Percentiles rank a stretch among this genome's conserved stretches.
These are phyloP conservation scores for Trypanosomatidae sp. DNA, from an alignment of 208 protist species.

Conservation along the genomic window DNA sequence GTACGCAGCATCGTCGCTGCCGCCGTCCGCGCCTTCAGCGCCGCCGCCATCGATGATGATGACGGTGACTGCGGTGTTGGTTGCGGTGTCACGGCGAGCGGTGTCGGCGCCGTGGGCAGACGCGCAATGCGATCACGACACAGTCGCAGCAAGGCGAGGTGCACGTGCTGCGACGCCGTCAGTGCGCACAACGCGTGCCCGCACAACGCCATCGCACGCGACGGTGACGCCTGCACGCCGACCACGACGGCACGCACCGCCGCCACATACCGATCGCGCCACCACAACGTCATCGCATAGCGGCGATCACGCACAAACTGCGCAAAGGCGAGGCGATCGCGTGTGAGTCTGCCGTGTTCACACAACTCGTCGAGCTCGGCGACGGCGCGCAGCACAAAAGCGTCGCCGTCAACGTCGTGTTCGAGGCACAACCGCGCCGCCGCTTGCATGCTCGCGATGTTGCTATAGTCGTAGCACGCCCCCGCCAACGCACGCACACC, in stretches of 20 bases:
- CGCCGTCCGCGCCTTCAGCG: no score
- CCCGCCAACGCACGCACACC: background rate
- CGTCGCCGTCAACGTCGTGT: constrained; percentile 4
- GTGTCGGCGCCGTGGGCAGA: background rate
- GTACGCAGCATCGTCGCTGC: no score
- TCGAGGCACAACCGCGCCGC: background rate
- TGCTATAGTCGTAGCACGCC: constrained; percentile 5
- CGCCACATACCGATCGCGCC: constrained; percentile 8
- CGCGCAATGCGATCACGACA: constrained; percentile 6
- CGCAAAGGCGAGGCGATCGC: constrained; percentile 3
- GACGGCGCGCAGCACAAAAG: constrained; percentile 5
- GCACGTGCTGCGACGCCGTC: constrained; percentile 11
- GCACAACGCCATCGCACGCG: constrained; percentile 3
- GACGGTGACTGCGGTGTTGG: background rate
- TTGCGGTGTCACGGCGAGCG: background rate
- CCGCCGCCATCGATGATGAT: background rate
- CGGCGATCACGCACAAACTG: background rate
- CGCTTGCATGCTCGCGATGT: constrained; percentile 5
- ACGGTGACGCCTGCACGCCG: constrained; percentile 8
- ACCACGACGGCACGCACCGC: constrained; percentile 12
- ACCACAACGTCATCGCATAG: constrained; percentile 6
- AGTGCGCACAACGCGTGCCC: constrained; percentile 7
- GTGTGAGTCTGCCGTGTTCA: constrained; percentile 3
- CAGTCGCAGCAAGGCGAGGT: constrained; percentile 12
- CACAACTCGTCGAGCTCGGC: constrained; percentile 6